Evolutionary conservation across 495 filamentous ascomycete genomes (phyloP).

Genomic region (Neurospora sp.): DNA sequence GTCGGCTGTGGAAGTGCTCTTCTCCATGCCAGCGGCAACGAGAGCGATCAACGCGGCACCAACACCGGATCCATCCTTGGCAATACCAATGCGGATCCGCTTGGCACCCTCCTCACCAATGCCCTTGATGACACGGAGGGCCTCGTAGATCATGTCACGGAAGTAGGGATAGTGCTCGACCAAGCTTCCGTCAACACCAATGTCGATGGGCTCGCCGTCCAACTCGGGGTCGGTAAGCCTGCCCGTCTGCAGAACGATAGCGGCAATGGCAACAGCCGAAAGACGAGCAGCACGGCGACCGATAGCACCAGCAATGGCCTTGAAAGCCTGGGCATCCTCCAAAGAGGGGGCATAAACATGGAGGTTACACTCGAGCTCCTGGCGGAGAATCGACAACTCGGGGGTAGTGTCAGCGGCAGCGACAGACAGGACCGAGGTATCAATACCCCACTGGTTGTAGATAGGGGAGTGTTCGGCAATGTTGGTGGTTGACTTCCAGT

Average conservation of each 20-base stretch:
- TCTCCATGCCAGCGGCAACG: conserved; percentile 47
- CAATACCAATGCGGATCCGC: conserved; percentile 80
- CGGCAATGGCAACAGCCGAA: conserved; percentile 74
- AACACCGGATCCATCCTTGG: conserved; percentile 87
- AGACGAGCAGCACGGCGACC: conserved; percentile 84
- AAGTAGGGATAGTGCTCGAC: conserved; percentile 92
- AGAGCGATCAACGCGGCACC: conserved; percentile 86
- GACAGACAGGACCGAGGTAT: conserved; percentile 75
- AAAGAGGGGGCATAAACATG: conserved; percentile 57
- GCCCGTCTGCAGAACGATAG: conserved; percentile 65
- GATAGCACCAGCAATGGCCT: conserved; percentile 69
- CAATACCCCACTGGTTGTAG: conserved; percentile 79
- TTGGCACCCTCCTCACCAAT: conserved; percentile 66
- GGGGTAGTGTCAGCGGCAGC: conserved; percentile 63
- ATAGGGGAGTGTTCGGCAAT: conserved; percentile 54
- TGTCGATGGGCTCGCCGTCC: conserved; percentile 60
- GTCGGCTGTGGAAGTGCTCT: conserved; percentile 13
- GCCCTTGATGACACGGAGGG: conserved; percentile 56
- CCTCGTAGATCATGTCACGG: conserved; percentile 63
- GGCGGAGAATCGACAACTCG: conserved; percentile 53
- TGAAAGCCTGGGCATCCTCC: conserved; percentile 77
- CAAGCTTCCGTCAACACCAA: conserved; percentile 83
- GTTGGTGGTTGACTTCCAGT: conserved; percentile 55
- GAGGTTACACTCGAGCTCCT: conserved; percentile 64
- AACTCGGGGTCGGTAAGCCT: conserved; percentile 40